Base-by-base conservation (phyloP, 352 stramenopile genomes). In the Phytopythium sindhum region DNA sequence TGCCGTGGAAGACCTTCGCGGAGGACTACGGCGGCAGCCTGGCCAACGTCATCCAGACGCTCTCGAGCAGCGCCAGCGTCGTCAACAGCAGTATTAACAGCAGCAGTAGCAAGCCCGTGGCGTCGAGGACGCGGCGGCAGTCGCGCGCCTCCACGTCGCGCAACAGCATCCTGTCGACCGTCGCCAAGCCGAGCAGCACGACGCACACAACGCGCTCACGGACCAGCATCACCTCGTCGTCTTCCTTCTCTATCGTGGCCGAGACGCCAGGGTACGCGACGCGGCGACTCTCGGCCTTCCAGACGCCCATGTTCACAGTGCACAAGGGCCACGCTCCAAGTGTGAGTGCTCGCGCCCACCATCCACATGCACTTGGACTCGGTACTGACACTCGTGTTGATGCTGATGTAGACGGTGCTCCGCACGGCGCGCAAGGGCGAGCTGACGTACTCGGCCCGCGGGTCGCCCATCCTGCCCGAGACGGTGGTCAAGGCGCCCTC, bases 1-100 rank as follows among this genome's bases (percentile, higher is more conserved):
- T 93, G 83, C 73, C 81, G 17, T 91, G 83, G 83, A 88, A 86
- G 65, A 90, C 77, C 44, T 91, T 93, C 64, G 86, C 83, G 45
- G 77, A 85, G n/a, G 81, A 92, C 65, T 92, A 88, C 67, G 80
- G 77, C 42, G 85, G 85, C 45, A 81, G 83, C 60, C 69, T 93
- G 29, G 71, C 85, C 57, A 90, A 88, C 63, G 82, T 81, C 48
- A 90, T 91, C 39, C 66, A 90, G 65, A 85, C 83, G 61, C 79
- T 90, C 17, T 77, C 73, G 75, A 37, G 67, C 33, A 52, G 28
- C 35, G 19, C 59, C 8, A 19, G 17, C 10, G 26, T 37, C 31
- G 9, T 8, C 48, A 33, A 41, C 17, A 57, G 35, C 45, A 28
- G 35, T 15, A 9, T 15, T 63, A 70, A n/a, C 52, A 70, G 4